These are phyloP conservation scores for Chaetomium sp. DNA, from an alignment of 2,329 filamentous ascomycete species.

Conservation along the genomic window DNA sequence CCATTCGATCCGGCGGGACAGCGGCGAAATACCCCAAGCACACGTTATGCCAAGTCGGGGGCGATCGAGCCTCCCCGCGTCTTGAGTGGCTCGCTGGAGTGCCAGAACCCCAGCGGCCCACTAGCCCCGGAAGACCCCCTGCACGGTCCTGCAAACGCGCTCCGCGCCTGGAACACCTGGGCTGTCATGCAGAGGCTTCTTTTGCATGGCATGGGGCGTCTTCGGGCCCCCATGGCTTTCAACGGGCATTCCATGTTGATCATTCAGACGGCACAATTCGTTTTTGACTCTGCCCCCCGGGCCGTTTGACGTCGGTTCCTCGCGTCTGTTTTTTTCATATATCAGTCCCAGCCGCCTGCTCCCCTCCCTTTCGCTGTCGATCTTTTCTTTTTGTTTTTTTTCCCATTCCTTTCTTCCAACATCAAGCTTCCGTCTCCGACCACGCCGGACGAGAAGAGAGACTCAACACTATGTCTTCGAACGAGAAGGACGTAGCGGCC, in stretches of 20 bases:
- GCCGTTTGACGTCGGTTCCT: not conserved
- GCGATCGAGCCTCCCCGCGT: constrained; percentile 15
- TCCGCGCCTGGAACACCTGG: not conserved
- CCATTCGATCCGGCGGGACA: constrained; percentile 24
- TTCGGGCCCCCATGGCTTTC: no score
- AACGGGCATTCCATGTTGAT: no score
- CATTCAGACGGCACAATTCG: no score
- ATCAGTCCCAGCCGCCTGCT: not conserved
- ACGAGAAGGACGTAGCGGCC: constrained; percentile 18
- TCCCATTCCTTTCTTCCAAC: not conserved
- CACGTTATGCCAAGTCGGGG: constrained; percentile 21
- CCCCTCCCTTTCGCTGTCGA: constrained; percentile 2
- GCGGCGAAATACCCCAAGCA: constrained; percentile 25
- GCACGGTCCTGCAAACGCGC: no score
- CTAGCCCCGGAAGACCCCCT: no score
- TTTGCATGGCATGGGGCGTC: no score
- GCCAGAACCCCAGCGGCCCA: no score
- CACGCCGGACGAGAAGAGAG: not conserved
- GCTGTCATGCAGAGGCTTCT: no score
- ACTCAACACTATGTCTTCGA: constrained; percentile 17
- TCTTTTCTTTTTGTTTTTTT: constrained; percentile 3
- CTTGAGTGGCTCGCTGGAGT: constrained; percentile 14
- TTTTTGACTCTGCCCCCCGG: not conserved
- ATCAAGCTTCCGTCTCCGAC: not conserved
- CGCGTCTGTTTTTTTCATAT: not conserved